phyloP scores from a whole-genome alignment of 2,329 filamentous ascomycete genomes.

The Paecilomyces sp. region DNA sequence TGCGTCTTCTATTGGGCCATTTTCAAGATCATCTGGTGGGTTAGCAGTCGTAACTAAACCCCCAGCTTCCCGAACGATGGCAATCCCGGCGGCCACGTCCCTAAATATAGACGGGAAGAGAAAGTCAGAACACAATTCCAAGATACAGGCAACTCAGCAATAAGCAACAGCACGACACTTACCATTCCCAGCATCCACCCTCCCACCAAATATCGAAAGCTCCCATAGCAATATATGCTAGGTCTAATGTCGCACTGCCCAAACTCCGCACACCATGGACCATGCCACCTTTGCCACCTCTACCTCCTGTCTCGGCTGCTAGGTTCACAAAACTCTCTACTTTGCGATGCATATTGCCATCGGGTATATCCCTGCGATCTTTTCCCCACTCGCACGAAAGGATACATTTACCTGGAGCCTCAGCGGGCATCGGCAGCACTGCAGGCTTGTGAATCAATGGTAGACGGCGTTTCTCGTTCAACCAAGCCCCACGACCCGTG shows the following conservation, averaged over 20 bases:
- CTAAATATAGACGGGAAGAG: constrained; percentile 3
- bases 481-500: constrained; percentile 58
- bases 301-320: constrained; percentile 58
- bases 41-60: constrained; percentile 69
- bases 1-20: constrained; percentile 51
- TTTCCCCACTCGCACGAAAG: constrained; percentile 77
- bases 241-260: constrained; percentile 65
- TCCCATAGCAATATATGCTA: constrained; percentile 70
- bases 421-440: constrained; percentile 55
- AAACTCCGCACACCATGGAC: constrained; percentile 69
- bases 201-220: constrained; percentile 79
- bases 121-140: not conserved
- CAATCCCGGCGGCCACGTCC: constrained; percentile 71
- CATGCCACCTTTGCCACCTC: constrained; percentile 66
- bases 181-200: constrained; percentile 75
- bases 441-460: constrained; percentile 55
- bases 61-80: constrained; percentile 65
- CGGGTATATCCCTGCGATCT: constrained; percentile 58
- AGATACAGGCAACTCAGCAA: not conserved
- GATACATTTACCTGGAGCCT: constrained; percentile 62
- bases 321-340: constrained; percentile 69
- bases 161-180: constrained; percentile 13
- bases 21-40: constrained; percentile 53
- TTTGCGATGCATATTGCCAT: constrained; percentile 64
- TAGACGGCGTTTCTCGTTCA: constrained; percentile 57